Base-by-base conservation (phyloP, 371 early-diverging fungal genomes). In the Mortierella sp. region DNA sequence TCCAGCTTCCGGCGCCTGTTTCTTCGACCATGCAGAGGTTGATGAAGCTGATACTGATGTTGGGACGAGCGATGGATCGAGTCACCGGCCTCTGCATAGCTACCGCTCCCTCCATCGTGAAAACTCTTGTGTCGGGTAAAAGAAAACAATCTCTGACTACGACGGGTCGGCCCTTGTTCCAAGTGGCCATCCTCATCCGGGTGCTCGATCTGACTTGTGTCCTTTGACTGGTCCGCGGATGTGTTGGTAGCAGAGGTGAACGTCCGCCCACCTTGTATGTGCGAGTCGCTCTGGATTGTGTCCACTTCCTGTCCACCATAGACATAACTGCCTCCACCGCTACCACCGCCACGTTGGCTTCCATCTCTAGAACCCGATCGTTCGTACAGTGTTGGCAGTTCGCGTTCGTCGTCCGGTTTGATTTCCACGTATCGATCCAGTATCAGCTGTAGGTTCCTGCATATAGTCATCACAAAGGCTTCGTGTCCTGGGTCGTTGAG, bases 401-500 rank as follows among this genome's bases (percentile, higher is more conserved):
- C 70, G n/a, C 28, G 16, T 34, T 70, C 71, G 40, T 77, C 19
- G 31, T 77, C 78, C 1, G 78, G 78, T 39, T 62, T 64, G 49
- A 77, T 70, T 39, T 77, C 78, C 4, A 77, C 58, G 56, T 56
- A 63, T 37, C 78, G 54, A 19, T 77, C 78, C 53, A 77, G 51
- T n/a, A 77, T 70, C 19, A 66, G 54, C 54, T 77, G 70, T 27
- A 77, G 43, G 40, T 77, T 77, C 49, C 31, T 54, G 21, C 70
- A 69, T 9, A 77, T 77, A 0, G 60, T 34, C 45, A 66, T 22
- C 5, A 77, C 78, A 66, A 77, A 77, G 29, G 31, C 66, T 49
- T 77, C 78, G n/a, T 77, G 78, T 7, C 70, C 78, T 9, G 70
- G 66, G 25, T 77, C 78, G 29, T 65, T 70, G 29, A 60, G 41